Conservation (phyloP, 306 rosid genomes). For the Pueraria montana region DNA sequence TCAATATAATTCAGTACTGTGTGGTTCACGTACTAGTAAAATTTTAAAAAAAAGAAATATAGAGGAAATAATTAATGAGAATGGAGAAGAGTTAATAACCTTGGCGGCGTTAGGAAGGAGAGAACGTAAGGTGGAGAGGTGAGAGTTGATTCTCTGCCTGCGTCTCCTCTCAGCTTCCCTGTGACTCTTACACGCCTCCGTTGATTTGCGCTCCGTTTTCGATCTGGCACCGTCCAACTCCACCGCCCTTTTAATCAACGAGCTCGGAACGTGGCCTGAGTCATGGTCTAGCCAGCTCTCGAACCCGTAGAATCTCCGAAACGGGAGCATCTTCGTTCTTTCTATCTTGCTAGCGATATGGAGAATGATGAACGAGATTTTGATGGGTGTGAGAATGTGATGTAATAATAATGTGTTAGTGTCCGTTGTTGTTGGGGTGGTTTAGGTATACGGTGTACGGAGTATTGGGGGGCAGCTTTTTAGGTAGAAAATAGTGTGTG, state of each 20-base stretch:
- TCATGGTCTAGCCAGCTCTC: constrained; percentile 48
- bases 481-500: constrained; percentile 15
- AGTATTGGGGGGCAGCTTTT: background rate
- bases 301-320: constrained; percentile 53
- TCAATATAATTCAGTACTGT: too few species aligned
- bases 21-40: too few species aligned
- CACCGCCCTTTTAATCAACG: constrained; percentile 40
- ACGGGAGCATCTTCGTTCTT: constrained; percentile 57
- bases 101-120: constrained; percentile 79
- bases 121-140: constrained; percentile 84
- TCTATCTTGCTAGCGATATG: background rate
- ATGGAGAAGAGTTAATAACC: constrained; percentile 41
- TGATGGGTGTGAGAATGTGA: background rate
- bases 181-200: constrained; percentile 79
- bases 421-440: background rate
- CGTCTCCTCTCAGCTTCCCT: constrained; percentile 96
- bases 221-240: constrained; percentile 54
- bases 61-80: background rate
- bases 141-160: constrained; percentile 90
- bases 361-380: background rate
- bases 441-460: constrained; percentile 32
- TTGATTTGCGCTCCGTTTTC: constrained; percentile 58
- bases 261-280: constrained; percentile 4
- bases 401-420: background rate
- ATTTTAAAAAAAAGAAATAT: background rate